Evolutionary conservation across 768 basidiomycete genomes (phyloP).

Genomic region (Russula ochroleuca): DNA sequence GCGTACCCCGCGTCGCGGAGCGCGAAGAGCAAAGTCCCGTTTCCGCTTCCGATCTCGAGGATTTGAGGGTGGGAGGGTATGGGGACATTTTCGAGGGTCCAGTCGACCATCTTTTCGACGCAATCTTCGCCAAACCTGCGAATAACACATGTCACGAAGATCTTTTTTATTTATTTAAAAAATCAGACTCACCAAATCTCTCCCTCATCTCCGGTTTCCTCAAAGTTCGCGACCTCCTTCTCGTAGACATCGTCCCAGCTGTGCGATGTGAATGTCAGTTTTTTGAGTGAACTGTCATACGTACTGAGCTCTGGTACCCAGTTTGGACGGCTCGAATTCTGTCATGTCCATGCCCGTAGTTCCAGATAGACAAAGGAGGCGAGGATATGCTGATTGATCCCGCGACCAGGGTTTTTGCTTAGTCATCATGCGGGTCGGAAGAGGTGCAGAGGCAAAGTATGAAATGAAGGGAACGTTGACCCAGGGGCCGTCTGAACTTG

Average conservation of each 20-base stretch:
- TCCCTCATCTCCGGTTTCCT: constrained; percentile 78
- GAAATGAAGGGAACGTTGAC: background rate
- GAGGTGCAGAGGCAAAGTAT: background rate
- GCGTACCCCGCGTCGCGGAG: constrained; percentile 65
- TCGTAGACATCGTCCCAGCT: constrained; percentile 81
- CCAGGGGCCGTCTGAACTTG: background rate
- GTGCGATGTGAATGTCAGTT: background rate
- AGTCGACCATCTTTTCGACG: constrained; percentile 75
- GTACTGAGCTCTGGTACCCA: constrained; percentile 79
- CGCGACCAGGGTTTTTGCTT: background rate
- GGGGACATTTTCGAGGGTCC: constrained; percentile 56
- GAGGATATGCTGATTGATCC: too few species aligned
- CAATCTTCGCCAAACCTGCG: constrained; percentile 75
- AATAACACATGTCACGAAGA: background rate
- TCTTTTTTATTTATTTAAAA: background rate
- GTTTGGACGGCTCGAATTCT: constrained; percentile 60
- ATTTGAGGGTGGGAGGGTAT: constrained; percentile 45
- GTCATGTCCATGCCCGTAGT: constrained; percentile 4
- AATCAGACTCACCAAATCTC: constrained; percentile 63
- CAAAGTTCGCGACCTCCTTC: constrained; percentile 64
- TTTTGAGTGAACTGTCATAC: constrained; percentile 27
- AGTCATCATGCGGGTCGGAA: constrained; percentile 8
- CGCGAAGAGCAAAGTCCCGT: constrained; percentile 71
- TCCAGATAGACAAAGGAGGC: background rate
- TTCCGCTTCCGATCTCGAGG: constrained; percentile 78